phyloP scores from a whole-genome alignment of 2,329 filamentous ascomycete species.

The Claviceps cyperi region DNA sequence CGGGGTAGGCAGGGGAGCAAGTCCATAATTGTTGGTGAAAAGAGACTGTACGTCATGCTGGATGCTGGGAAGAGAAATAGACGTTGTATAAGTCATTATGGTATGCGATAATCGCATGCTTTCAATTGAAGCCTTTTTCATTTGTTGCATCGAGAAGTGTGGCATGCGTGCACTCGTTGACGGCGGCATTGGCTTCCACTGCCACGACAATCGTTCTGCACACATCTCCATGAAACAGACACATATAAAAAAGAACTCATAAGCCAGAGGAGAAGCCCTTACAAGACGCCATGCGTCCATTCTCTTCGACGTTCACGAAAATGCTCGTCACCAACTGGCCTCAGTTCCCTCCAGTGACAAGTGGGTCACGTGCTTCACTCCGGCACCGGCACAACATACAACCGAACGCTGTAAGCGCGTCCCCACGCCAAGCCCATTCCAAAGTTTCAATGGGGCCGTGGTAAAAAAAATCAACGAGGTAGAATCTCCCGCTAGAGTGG shows the following conservation, averaged over 20 bases:
- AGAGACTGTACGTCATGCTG: constrained; percentile 26
- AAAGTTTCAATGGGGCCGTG: constrained; percentile 16
- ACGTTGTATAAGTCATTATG: constrained; percentile 12
- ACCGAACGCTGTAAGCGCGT: constrained; percentile 15
- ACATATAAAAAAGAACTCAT: background rate
- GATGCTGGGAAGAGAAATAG: constrained; percentile 24
- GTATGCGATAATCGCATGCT: constrained; percentile 3
- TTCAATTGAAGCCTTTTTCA: constrained; percentile 8
- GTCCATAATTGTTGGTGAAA: constrained; percentile 5
- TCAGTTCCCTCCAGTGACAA: background rate
- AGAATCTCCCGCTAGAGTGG: constrained; percentile 11
- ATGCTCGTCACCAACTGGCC: background rate
- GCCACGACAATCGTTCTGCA: background rate
- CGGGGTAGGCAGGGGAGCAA: constrained; percentile 4
- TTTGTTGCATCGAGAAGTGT: constrained; percentile 6
- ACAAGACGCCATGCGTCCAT: background rate
- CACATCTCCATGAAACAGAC: background rate
- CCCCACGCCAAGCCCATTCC: constrained; percentile 13
- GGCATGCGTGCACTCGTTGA: background rate
- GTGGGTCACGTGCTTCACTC: constrained; percentile 6
- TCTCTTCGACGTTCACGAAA: background rate
- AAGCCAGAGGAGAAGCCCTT: too few relatives aligned
- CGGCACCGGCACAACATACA: constrained; percentile 19
- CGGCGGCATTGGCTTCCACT: background rate
- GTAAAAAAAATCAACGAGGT: constrained; percentile 18